Percentiles rank a stretch among this genome's conserved stretches.
Evolutionary conservation across 2,329 filamentous ascomycete species (phyloP).

Genomic region (Aspergillus tamarii): DNA sequence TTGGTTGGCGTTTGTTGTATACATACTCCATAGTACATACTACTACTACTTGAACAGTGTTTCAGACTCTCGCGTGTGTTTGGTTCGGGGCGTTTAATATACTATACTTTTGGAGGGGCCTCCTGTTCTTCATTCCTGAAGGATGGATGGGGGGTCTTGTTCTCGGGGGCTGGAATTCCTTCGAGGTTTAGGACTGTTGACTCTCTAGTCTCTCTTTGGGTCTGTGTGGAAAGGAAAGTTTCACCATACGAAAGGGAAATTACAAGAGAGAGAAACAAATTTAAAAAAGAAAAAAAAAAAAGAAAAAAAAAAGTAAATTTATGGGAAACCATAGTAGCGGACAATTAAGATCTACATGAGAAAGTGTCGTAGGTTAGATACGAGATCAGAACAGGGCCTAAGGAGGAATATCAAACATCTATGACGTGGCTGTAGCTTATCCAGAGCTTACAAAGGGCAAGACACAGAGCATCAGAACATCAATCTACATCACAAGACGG

Average conservation of each 20-base stretch:
- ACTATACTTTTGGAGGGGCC: slow-evolving; percentile 1
- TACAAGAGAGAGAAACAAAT: background rate
- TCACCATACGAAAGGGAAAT: background rate
- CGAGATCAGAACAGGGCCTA: background rate
- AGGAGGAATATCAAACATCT: background rate
- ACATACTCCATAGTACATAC: background rate
- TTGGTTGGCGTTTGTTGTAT: background rate
- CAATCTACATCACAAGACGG: slow-evolving; percentile 3
- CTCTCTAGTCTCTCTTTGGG: background rate
- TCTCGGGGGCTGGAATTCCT: background rate
- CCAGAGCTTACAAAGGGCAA: background rate
- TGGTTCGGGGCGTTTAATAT: background rate
- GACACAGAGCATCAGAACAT: background rate
- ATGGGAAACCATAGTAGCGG: background rate
- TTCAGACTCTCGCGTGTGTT: background rate
- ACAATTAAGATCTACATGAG: background rate
- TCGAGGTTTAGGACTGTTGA: background rate
- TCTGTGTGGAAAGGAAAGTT: background rate
- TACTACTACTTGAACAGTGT: background rate
- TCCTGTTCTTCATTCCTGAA: background rate
- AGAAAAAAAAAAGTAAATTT: background rate
- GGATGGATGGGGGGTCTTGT: background rate
- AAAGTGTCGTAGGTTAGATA: background rate
- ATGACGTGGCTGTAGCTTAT: slow-evolving; percentile 2
- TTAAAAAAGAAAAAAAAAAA: background rate